Base-by-base conservation (phyloP, 2,329 filamentous ascomycete species). In the Aureobasidium melanogenum region DNA sequence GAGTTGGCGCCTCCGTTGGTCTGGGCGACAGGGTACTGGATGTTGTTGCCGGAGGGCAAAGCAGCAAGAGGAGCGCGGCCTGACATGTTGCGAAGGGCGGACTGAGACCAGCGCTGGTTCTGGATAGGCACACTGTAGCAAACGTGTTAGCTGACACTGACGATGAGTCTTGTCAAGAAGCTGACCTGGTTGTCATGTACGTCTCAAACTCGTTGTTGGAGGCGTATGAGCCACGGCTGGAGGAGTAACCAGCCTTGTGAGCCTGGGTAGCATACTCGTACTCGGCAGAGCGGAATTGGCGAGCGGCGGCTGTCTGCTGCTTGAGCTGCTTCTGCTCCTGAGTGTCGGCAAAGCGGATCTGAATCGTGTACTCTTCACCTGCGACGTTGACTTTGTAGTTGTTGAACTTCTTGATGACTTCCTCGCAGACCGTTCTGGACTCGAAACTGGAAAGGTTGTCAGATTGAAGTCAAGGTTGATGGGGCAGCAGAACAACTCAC, bases 251-350 rank as follows among this genome's bases (percentile, higher is more conserved):
- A 68, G 60, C 69, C 68, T 54, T 69, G 66, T 57, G 71, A 67
- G 56, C 64, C 44, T 64, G 71, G 66, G 65, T 69, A 64, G 66
- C 72, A 36, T 67, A 70, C 63, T 78, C 78, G 77, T 97, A 97
- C 78, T 97, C 94, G 62, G 94, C 94, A 62, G 93, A 94, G 63
- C 94, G 90, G 77, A 96, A 97, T 71, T 96, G 91, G 64, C 94
- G 91, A 62, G 92, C 90, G 73, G 96, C 91, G 34, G 94, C 91
- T 44, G 93, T 97, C 72, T 97, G 88, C 66, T 94, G 88, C 82
- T 99, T 99, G 67, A 99, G 82, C 72, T 94, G 86, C 80, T 99
- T 99, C 76, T 99, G 94, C 64, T 93, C 89, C 60, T 94, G 90
- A 39, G 94, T 99, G 71, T 99, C 94, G 65, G 95, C 93, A 73